Percentiles rank a stretch among this genome's conserved stretches.
Evolutionary conservation across 208 protist genomes (phyloP).

Genomic region (Leishmania arabica): DNA sequence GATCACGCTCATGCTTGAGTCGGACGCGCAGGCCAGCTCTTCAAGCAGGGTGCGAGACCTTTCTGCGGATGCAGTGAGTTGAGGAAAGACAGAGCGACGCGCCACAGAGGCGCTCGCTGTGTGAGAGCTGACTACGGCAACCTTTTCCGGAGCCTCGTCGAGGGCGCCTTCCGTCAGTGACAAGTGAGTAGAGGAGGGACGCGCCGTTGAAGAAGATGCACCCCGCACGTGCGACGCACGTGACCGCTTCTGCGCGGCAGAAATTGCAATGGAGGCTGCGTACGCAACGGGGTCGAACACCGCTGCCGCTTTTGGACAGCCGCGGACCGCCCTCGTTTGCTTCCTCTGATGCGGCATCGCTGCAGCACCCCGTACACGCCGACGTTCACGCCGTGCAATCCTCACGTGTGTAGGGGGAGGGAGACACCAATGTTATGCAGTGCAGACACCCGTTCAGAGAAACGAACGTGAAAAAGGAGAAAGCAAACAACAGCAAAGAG

Average conservation of each 20-base stretch:
- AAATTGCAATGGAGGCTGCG: slow-evolving; percentile 31
- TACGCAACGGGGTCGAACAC: slow-evolving; percentile 37
- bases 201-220: slow-evolving; percentile 20
- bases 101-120: no score
- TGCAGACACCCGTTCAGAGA: background rate
- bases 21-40: slow-evolving; percentile 23
- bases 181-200: slow-evolving; percentile 7
- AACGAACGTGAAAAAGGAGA: background rate
- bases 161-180: background rate
- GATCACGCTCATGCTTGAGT: slow-evolving; percentile 14
- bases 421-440: background rate
- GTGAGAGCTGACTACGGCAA: background rate
- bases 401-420: background rate
- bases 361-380: background rate
- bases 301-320: background rate
- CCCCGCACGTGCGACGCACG: slow-evolving; percentile 17
- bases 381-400: background rate
- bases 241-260: slow-evolving; percentile 25
- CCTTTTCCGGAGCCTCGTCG: background rate
- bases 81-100: background rate
- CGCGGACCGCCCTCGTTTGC: background rate
- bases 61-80: background rate
- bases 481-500: background rate
- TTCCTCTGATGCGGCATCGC: slow-evolving; percentile 4
- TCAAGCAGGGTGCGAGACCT: slow-evolving; percentile 15